Conservation (phyloP, 2,329 filamentous ascomycete species). For the Harringtonia aguacate region DNA sequence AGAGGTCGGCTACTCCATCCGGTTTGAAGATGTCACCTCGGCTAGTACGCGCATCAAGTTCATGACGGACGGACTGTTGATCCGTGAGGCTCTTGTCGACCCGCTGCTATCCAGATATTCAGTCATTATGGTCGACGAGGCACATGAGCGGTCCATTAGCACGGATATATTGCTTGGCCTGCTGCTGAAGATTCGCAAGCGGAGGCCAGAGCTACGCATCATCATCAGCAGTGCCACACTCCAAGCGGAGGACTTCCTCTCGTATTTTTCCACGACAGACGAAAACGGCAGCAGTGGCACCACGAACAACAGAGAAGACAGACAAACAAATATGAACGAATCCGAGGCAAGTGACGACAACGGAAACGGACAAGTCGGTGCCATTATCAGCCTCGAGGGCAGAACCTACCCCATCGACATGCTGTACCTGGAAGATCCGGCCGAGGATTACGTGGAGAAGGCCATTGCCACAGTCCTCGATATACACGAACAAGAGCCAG, state of each 20-base stretch:
- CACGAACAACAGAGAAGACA: constrained; percentile 10
- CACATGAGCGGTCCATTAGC: constrained; percentile 85
- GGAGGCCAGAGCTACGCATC: constrained; percentile 70
- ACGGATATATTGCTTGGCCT: constrained; percentile 85
- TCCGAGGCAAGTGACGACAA: constrained; percentile 13
- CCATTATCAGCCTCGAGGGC: constrained; percentile 77
- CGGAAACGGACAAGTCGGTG: constrained; percentile 25
- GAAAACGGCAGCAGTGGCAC: neutral
- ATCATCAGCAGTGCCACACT: constrained; percentile 90
- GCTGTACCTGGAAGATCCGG: constrained; percentile 66
- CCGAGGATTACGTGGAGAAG: constrained; percentile 78
- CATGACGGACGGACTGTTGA: constrained; percentile 81
- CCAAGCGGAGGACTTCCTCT: constrained; percentile 75
- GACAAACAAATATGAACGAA: neutral
- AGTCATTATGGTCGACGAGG: constrained; percentile 96
- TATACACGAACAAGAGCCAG: constrained; percentile 69
- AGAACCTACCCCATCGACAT: constrained; percentile 82
- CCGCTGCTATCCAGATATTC: constrained; percentile 85
- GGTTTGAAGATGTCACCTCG: constrained; percentile 86
- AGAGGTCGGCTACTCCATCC: constrained; percentile 86
- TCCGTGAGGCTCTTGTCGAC: constrained; percentile 87
- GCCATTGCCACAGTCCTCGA: constrained; percentile 76
- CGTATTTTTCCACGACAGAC: constrained; percentile 55
- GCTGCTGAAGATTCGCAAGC: constrained; percentile 79
- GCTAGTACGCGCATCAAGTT: constrained; percentile 84